phyloP scores from a whole-genome alignment of 116 monocot species.

The Iris pallida region DNA sequence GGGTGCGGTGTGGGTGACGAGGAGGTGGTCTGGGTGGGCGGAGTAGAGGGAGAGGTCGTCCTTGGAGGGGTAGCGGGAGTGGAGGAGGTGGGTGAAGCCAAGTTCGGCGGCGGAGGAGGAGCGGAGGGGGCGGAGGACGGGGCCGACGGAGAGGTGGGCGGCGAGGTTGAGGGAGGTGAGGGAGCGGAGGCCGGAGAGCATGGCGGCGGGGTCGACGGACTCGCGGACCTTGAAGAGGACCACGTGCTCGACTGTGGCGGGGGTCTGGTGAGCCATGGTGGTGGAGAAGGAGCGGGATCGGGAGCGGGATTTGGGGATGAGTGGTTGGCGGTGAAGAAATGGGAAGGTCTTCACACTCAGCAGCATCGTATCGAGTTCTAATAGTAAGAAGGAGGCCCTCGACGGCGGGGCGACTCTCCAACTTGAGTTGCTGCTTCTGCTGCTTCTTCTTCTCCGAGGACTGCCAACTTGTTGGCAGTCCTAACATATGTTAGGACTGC shows the following conservation, averaged over 20 bases:
- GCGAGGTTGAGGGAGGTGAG: slow-evolving; percentile 50
- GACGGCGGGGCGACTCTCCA: too few relatives aligned
- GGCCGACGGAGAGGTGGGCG: slow-evolving; percentile 50
- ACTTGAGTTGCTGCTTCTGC: too few relatives aligned
- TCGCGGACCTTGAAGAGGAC: slow-evolving; percentile 81
- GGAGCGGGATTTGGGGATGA: background rate
- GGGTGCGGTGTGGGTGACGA: too few relatives aligned
- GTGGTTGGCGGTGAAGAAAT: slow-evolving; percentile 3
- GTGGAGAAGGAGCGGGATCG: slow-evolving; percentile 13
- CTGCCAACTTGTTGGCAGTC: too few relatives aligned
- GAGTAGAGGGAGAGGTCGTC: slow-evolving; percentile 60
- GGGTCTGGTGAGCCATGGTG: slow-evolving; percentile 11
- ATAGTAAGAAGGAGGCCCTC: too few relatives aligned
- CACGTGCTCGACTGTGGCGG: slow-evolving; percentile 65
- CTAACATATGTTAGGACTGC: too few relatives aligned
- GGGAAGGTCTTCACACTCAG: slow-evolving; percentile 25
- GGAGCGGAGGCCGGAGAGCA: slow-evolving; percentile 65
- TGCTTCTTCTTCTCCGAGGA: too few relatives aligned
- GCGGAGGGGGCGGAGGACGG: slow-evolving; percentile 63
- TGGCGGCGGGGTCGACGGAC: slow-evolving; percentile 42
- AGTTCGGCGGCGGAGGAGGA: slow-evolving; percentile 28
- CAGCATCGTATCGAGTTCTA: slow-evolving; percentile 5
- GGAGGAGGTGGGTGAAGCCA: slow-evolving; percentile 70
- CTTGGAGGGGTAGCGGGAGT: slow-evolving; percentile 68
- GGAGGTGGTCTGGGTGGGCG: slow-evolving; percentile 51